Evolutionary conservation across 2,329 filamentous ascomycete genomes (phyloP).

Genomic region (Pseudocercospora pini-densiflorae): DNA sequence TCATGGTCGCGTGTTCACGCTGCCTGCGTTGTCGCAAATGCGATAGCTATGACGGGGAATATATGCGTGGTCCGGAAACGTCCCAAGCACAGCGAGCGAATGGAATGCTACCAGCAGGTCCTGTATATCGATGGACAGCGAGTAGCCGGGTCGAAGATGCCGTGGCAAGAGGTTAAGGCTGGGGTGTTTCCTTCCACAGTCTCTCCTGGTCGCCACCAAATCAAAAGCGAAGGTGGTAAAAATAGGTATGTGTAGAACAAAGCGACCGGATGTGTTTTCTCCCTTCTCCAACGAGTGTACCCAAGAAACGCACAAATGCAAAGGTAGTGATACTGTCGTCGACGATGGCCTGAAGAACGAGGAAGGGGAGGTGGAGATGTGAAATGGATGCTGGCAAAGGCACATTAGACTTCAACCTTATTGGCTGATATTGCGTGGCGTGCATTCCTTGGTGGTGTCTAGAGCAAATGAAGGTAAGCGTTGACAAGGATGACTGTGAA

Average conservation of each 20-base stretch:
- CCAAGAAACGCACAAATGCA: constrained; percentile 6
- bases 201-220: constrained; percentile 10
- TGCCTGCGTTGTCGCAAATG: constrained; percentile 7
- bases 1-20: constrained; percentile 28
- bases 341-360: neutral
- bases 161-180: neutral
- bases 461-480: constrained; percentile 4
- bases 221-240: constrained; percentile 15
- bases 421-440: neutral
- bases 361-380: neutral
- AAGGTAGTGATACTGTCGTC: constrained; percentile 6
- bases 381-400: constrained; percentile 3
- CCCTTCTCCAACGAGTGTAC: constrained; percentile 19
- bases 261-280: constrained; percentile 12
- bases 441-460: neutral
- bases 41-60: constrained; percentile 8
- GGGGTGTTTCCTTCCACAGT: constrained; percentile 4
- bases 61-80: neutral
- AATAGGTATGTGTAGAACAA: constrained; percentile 11
- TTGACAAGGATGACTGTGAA: neutral
- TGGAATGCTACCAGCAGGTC: constrained; percentile 14
- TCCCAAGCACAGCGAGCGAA: constrained; percentile 5
- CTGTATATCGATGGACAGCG: constrained; percentile 11
- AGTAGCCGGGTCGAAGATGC: constrained; percentile 8
- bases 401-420: neutral